Evolutionary conservation across 768 basidiomycete species (phyloP).

Genomic region (Rhodotorula kratochvilovae): DNA sequence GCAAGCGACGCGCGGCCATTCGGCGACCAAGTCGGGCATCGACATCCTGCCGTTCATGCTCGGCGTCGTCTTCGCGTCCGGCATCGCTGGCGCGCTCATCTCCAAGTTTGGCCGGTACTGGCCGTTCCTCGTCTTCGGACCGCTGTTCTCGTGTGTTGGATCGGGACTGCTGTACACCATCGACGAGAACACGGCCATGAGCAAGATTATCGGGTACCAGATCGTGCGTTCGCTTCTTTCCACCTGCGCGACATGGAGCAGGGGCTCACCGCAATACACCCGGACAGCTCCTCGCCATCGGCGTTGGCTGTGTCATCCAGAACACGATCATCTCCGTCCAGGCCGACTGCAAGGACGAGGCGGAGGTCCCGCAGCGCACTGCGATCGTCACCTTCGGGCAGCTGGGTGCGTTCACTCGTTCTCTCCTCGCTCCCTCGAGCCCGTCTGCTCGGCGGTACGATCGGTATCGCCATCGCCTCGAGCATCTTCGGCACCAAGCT

Average conservation of each 20-base stretch:
- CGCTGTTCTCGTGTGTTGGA: conserved; percentile 45
- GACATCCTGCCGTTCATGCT: conserved; percentile 44
- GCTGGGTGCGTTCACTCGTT: conserved; percentile 1
- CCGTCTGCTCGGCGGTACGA: conserved; percentile 37
- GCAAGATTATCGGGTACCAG: conserved; percentile 48
- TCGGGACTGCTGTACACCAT: conserved; percentile 48
- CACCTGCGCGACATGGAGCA: no score
- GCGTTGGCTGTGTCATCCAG: conserved; percentile 49
- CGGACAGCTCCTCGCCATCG: conserved; percentile 47
- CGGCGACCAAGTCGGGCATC: not conserved
- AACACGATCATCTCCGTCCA: conserved; percentile 51
- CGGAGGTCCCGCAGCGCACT: conserved; percentile 48
- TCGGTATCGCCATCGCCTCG: conserved; percentile 40
- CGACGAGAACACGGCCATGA: conserved; percentile 39
- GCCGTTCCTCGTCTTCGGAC: conserved; percentile 45
- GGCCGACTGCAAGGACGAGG: conserved; percentile 46
- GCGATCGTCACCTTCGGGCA: conserved; percentile 48
- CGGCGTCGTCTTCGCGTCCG: conserved; percentile 37
- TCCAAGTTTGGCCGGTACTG: conserved; percentile 32
- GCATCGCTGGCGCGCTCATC: conserved; percentile 44
- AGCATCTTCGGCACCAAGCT: conserved; percentile 30
- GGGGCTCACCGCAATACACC: not conserved
- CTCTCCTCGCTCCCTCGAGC: not conserved
- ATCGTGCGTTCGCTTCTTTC: conserved; percentile 29
- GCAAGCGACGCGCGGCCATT: not conserved